Base-by-base conservation (phyloP, 192 early-diverging fungal species). In the Coemansia javaensis region DNA sequence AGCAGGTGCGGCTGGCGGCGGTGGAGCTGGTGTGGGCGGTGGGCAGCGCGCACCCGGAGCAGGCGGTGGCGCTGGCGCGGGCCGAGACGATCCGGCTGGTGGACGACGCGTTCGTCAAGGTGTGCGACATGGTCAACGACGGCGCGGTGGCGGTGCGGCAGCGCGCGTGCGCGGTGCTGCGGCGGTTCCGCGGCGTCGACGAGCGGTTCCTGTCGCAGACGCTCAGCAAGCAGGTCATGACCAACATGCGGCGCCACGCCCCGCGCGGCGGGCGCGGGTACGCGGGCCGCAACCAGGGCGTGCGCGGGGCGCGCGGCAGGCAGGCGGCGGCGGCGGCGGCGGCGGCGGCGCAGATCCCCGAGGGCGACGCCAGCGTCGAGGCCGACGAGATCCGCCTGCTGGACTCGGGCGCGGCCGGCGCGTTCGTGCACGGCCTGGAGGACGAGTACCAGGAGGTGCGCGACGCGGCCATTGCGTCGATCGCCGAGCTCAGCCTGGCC, bases 341-440 rank as follows among this genome's bases (percentile, higher is more conserved):
- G 4, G 47, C 59, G 32, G 62, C 79, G 37, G 2, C 1, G 17
- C 10, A n/a, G 21, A 23, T 40, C 20, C 39, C 20, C 9, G 79
- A 85, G 14, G 38, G 49, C 22, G 84, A 87, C 53, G 57, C 78
- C 33, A 82, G 86, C 51, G 86, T 83, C 0, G 77, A 82, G 22
- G 78, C 83, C 9, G 75, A 85, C 18, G 81, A 86, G 28, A 77
- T 87, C 52, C 64, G 73, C 33, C 51, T 91, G 17, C 53, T 90
- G 30, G 90, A 91, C 45, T 85, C 89, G 0, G 85, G 88, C 23
- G 87, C 89, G 3, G 91, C 83, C 49, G 96, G 96, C 7, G 90
- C 90, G 0, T 98, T 98, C 81, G 84, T 98, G 12, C 93, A 94
- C 61, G 93, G 90, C 3, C 76, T 94, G 25, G 96, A 98, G 55